Conservation (phyloP, 306 rosid genomes). For the Canavalia ensiformis region DNA sequence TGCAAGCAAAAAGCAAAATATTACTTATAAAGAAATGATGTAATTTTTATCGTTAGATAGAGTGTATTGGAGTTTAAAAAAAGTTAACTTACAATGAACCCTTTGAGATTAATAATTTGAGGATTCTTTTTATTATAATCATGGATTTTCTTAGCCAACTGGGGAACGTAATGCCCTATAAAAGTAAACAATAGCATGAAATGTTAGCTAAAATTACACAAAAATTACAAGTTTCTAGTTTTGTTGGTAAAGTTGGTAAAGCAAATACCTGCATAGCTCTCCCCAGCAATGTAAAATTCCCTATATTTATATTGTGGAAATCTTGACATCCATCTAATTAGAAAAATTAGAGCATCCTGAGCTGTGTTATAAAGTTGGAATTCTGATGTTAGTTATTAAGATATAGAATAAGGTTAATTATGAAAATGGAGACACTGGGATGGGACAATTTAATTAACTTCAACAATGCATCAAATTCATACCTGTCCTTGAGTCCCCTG, state of each 20-base stretch:
- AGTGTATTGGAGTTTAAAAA: background rate
- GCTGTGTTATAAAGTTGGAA: conserved; percentile 59
- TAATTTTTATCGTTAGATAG: background rate
- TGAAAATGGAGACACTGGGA: background rate
- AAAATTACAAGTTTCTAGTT: background rate
- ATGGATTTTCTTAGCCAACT: conserved; percentile 71
- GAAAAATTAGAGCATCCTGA: conserved; percentile 78
- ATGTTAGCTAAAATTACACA: background rate
- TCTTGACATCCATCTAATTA: conserved; percentile 72
- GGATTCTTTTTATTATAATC: conserved; percentile 66
- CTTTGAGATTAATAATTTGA: conserved; percentile 54
- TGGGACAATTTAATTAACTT: conserved; percentile 1
- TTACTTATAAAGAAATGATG: background rate
- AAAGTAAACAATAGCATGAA: background rate
- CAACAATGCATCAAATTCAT: conserved; percentile 2
- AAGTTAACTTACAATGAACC: conserved; percentile 40
- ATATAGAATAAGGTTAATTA: background rate
- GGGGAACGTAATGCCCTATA: conserved; percentile 88
- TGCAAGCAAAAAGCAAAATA: background rate
- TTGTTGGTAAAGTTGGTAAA: background rate
- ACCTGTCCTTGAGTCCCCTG: conserved; percentile 87
- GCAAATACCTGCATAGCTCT: conserved; percentile 82
- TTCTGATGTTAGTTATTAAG: background rate
- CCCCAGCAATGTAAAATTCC: conserved; percentile 86
- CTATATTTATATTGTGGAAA: conserved; percentile 82